Percentiles rank a stretch among this genome's conserved stretches.
These are phyloP conservation scores for Aspergillus proliferans DNA, from an alignment of 2,329 filamentous ascomycete genomes.

Conservation along the genomic window DNA sequence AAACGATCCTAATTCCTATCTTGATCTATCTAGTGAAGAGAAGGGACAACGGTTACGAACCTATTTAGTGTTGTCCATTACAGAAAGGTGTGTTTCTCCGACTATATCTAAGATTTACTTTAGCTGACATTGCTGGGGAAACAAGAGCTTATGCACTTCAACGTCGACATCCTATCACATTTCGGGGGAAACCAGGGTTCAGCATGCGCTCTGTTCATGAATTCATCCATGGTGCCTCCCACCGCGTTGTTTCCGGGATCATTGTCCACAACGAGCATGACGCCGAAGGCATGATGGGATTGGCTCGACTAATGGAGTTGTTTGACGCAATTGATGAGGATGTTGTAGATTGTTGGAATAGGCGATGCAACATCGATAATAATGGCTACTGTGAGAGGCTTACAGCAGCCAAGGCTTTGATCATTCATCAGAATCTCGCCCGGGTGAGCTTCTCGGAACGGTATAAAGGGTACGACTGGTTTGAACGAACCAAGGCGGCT, in stretches of 20 bases:
- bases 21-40: constrained; percentile 28
- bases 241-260: constrained; percentile 33
- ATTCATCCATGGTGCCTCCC: constrained; percentile 32
- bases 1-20: constrained; percentile 36
- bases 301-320: constrained; percentile 39
- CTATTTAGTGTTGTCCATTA: constrained; percentile 32
- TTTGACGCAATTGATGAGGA: constrained; percentile 41
- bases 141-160: constrained; percentile 39
- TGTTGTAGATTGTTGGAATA: constrained; percentile 40
- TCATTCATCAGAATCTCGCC: constrained; percentile 29
- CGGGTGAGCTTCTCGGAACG: constrained; percentile 28
- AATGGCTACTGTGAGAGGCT: constrained; percentile 57
- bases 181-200: constrained; percentile 35
- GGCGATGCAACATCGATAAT: constrained; percentile 53
- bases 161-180: constrained; percentile 37
- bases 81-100: constrained; percentile 21
- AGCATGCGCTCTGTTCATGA: constrained; percentile 37
- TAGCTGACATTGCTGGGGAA: not conserved
- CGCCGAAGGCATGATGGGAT: constrained; percentile 37
- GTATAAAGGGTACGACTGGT: constrained; percentile 33
- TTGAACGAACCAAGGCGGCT: constrained; percentile 27
- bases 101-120: constrained; percentile 2
- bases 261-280: constrained; percentile 41
- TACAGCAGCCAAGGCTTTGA: constrained; percentile 55
- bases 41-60: constrained; percentile 35